Conservation (phyloP, 148 eudicot genomes). For the Nepenthes gracilis region DNA sequence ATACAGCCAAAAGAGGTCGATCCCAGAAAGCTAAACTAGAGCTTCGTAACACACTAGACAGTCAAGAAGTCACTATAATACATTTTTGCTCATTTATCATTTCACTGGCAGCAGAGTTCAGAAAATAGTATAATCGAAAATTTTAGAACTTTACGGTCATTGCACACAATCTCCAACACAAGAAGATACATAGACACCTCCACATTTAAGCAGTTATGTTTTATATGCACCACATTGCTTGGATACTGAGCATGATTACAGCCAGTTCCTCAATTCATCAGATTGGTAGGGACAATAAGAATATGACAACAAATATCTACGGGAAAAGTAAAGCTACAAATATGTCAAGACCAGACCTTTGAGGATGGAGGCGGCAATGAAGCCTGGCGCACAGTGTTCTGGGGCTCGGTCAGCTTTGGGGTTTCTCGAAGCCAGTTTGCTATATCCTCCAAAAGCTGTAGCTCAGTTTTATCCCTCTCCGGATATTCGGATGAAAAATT, state of each 20-base stretch:
- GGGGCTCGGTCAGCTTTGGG: slow-evolving; percentile 47
- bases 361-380: slow-evolving; percentile 60
- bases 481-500: slow-evolving; percentile 35
- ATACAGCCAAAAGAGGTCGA: too few species aligned
- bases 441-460: slow-evolving; percentile 72
- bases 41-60: neutral
- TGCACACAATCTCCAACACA: too few species aligned
- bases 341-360: slow-evolving; percentile 32
- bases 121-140: too few species aligned
- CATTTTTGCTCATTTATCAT: too few species aligned
- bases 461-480: slow-evolving; percentile 56
- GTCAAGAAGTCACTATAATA: neutral
- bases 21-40: slow-evolving; percentile 21
- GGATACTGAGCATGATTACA: too few species aligned
- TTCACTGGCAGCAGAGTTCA: too few species aligned
- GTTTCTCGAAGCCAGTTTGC: slow-evolving; percentile 58
- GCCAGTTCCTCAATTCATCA: neutral
- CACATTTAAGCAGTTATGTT: too few species aligned
- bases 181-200: too few species aligned
- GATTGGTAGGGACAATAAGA: too few species aligned
- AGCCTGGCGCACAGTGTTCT: slow-evolving; percentile 43
- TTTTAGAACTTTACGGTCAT: too few species aligned
- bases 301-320: too few species aligned
- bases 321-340: neutral
- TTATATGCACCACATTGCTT: too few species aligned